Conservation (phyloP, 2,329 filamentous ascomycete genomes). For the Thelonectria discophora region DNA sequence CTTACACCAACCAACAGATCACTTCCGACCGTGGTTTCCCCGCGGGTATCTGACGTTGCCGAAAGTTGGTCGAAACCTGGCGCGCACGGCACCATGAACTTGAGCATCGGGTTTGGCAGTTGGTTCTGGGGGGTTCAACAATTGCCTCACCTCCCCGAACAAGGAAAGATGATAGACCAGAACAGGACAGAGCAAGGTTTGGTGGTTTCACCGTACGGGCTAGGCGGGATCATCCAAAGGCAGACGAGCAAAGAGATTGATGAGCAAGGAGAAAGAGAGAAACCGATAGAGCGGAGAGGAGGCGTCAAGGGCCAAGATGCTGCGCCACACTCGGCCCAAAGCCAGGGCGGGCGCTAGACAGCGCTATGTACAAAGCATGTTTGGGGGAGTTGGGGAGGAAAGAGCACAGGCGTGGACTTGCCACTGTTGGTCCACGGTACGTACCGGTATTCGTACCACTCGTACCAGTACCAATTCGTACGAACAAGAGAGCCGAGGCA, state of each 20-base stretch:
- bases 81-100: neutral
- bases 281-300: slow-evolving; percentile 10
- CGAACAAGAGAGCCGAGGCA: too few species aligned
- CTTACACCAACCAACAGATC: neutral
- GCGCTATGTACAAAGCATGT: slow-evolving; percentile 24
- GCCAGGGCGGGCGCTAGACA: slow-evolving; percentile 22
- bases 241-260: neutral
- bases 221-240: slow-evolving; percentile 15
- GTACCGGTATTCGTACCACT: too few species aligned
- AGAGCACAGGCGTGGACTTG: too few species aligned
- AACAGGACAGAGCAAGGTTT: neutral
- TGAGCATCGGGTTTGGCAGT: slow-evolving; percentile 1
- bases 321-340: slow-evolving; percentile 21
- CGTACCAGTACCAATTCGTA: too few species aligned
- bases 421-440: too few species aligned
- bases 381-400: slow-evolving; percentile 11
- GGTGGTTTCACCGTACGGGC: slow-evolving; percentile 9
- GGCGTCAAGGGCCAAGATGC: slow-evolving; percentile 21
- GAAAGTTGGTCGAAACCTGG: neutral
- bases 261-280: neutral
- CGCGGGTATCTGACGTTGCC: neutral
- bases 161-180: neutral
- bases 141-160: neutral
- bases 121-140: neutral
- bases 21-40: neutral